phyloP scores from a whole-genome alignment of 441 rosid genomes.

The Populus hybrid region DNA sequence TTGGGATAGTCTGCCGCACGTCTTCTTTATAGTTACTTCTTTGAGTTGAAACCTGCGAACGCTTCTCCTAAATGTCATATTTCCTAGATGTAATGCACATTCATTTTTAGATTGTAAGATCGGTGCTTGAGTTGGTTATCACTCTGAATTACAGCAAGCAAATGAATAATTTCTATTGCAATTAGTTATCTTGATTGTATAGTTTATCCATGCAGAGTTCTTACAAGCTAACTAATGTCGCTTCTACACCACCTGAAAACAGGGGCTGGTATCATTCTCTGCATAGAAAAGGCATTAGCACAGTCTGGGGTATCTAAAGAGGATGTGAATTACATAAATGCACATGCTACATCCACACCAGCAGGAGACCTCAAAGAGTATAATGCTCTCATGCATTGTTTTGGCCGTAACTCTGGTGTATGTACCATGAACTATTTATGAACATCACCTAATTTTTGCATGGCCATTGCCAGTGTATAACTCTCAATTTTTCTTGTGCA shows the following conservation, averaged over 20 bases:
- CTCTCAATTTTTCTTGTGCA: constrained; percentile 20
- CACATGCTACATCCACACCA: constrained; percentile 94
- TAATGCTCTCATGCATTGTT: constrained; percentile 72
- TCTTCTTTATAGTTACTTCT: background rate
- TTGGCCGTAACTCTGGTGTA: constrained; percentile 80
- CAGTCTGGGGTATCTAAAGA: constrained; percentile 69
- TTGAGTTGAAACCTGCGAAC: background rate
- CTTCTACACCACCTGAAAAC: constrained; percentile 18
- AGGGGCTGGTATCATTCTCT: constrained; percentile 78
- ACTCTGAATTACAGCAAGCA: background rate
- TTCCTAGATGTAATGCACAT: background rate
- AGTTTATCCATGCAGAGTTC: background rate
- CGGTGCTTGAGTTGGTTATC: background rate
- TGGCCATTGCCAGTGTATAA: background rate
- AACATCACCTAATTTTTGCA: background rate
- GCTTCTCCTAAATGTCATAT: background rate
- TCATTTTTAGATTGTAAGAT: background rate
- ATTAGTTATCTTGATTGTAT: background rate
- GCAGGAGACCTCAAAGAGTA: constrained; percentile 91
- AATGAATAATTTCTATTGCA: background rate
- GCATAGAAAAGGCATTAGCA: constrained; percentile 84
- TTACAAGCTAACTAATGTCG: constrained; percentile 7
- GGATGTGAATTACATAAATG: constrained; percentile 86
- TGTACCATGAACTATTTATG: constrained; percentile 14
- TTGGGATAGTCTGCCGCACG: background rate